A percentile compares a stretch with the other conserved stretches of the same genome.
These are phyloP conservation scores for Pholiota conissans DNA, from an alignment of 768 basidiomycete genomes.

Conservation along the genomic window DNA sequence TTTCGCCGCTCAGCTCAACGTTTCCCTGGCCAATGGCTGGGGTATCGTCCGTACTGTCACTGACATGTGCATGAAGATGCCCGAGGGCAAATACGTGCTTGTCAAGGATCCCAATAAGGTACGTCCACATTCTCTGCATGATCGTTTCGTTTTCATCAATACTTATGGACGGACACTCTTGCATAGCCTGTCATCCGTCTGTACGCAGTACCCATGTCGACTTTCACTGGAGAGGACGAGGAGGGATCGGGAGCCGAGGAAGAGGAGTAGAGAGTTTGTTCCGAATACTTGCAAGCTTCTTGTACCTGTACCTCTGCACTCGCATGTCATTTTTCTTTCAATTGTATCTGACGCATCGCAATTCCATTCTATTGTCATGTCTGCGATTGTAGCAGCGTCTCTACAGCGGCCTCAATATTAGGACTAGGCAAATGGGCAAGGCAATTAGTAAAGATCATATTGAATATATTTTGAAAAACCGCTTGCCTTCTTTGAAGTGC, in stretches of 20 bases:
- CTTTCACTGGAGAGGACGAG: conserved; percentile 85
- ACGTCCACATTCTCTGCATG: conserved; percentile 9
- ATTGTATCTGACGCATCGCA: neutral
- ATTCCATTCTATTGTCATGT: conserved; percentile 16
- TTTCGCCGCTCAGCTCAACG: conserved; percentile 93
- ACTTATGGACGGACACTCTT: conserved; percentile 19
- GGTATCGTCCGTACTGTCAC: conserved; percentile 95
- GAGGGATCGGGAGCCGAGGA: conserved; percentile 54
- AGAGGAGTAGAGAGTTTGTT: conserved; percentile 27
- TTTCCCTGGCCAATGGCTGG: conserved; percentile 96
- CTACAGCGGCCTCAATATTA: conserved; percentile 81
- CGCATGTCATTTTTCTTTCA: conserved; percentile 1
- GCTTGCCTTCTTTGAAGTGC: conserved; percentile 82
- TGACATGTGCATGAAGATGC: conserved; percentile 94
- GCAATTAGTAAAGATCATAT: conserved; percentile 6
- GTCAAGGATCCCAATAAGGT: conserved; percentile 99
- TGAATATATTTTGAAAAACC: conserved; percentile 9
- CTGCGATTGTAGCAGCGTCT: conserved; percentile 65
- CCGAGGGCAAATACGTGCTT: conserved; percentile 96
- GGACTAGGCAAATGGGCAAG: conserved; percentile 41
- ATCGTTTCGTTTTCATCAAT: conserved; percentile 11
- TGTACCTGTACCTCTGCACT: neutral
- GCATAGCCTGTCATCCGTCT: conserved; percentile 87
- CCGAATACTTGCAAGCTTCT: neutral
- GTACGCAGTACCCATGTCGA: conserved; percentile 86